Base-by-base conservation (phyloP, 176 grass and related monocot species). In the Triticum urartu region DNA sequence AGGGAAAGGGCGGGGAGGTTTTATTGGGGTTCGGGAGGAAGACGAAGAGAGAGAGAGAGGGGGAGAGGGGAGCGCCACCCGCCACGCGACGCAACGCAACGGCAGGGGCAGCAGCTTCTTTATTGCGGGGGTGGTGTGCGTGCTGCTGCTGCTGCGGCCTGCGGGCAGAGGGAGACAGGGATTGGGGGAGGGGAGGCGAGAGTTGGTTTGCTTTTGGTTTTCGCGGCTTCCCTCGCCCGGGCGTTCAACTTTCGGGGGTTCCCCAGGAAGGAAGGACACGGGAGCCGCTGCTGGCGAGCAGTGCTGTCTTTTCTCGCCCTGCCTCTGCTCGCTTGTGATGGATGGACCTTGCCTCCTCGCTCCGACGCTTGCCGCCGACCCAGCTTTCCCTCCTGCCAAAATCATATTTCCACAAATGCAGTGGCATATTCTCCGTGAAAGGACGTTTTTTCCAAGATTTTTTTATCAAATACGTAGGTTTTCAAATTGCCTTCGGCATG, bases 1-100 rank as follows among this genome's bases (percentile, higher is more conserved):
- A 67, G 88, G 79, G 78, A 86, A 60, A 76, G 30, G 38, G 72
- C 5, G 73, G 21, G 22, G 74, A 45, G 59, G 80, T 79, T 90
- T 90, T 90, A 90, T 90, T 17, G 73, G 73, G 80, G 84, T 79
- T 83, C 34, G 82, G 18, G 86, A 79, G 50, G 78, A 81, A 69
- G 87, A 84, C 74, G 54, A 54, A 64, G 75, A 52, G 56, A 42
- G 59, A 70, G 61, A 6, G 78, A 0, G 28, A 48, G 10, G 1
- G 21, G 32, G 58, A 48, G 11, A 7, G 4, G n/a, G 33, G 60
- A 50, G 11, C 12, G 22, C 20, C 21, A n/a, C 34, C 18, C 34
- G 72, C 72, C 43, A 50, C 72, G 43, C 72, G 14, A 50, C 72
- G 71, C 72, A 28, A 50, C 72, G 71, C 72, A 28, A 50, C 72